These are phyloP conservation scores for Henckelia pumila DNA, from an alignment of 257 asterid genomes.

Conservation along the genomic window DNA sequence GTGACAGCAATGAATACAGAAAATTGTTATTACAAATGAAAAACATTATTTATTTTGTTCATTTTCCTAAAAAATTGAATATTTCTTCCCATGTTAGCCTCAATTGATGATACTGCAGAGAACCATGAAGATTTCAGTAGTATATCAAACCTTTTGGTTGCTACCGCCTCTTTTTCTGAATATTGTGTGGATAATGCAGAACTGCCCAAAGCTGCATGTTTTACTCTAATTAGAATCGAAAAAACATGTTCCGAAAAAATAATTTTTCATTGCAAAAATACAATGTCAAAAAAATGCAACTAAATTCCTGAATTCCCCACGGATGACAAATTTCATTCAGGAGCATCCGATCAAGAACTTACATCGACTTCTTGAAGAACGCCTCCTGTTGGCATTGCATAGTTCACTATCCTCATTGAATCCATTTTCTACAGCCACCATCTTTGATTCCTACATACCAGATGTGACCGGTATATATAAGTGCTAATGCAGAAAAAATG, in stretches of 20 bases:
- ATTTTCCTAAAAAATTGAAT: not conserved
- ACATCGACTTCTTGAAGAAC: conserved; percentile 68
- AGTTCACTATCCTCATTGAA: conserved; percentile 32
- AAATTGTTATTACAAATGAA: not conserved
- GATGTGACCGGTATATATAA: not conserved
- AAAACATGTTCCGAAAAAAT: too few species aligned
- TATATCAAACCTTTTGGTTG: conserved; percentile 57
- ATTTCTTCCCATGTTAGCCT: too few species aligned
- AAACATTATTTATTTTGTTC: too few species aligned
- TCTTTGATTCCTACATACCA: conserved; percentile 31
- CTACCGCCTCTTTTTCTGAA: conserved; percentile 49
- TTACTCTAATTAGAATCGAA: not conserved
- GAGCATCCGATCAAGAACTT: conserved; percentile 21
- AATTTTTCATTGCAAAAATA: too few species aligned
- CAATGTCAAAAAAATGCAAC: not conserved
- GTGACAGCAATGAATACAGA: not conserved
- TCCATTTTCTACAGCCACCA: conserved; percentile 29
- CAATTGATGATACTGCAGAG: too few species aligned
- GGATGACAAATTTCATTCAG: not conserved
- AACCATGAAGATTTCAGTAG: not conserved
- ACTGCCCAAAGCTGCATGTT: conserved; percentile 66
- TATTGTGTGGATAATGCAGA: conserved; percentile 38
- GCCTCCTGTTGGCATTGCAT: conserved; percentile 37
- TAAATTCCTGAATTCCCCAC: not conserved
- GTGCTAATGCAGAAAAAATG: not conserved